Conservation (phyloP, 1,284 basidiomycete species). For the Afroboletus lepidellus region DNA sequence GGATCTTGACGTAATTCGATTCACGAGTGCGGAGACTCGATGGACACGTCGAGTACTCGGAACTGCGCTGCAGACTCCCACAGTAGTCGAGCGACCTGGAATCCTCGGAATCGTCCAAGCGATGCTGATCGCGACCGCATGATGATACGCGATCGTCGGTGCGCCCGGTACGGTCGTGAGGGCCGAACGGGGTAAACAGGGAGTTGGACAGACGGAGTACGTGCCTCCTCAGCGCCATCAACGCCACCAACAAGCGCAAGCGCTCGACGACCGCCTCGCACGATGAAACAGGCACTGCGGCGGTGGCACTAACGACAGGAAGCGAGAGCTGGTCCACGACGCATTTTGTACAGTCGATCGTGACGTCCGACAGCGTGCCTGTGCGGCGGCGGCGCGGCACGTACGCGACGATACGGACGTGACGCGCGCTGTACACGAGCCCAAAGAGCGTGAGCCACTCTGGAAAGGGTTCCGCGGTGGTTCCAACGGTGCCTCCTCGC, state of each 20-base stretch:
- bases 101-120: slow-evolving; percentile 2
- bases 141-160: neutral
- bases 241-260: slow-evolving; percentile 21
- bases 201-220: slow-evolving; percentile 14
- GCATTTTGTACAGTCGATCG: slow-evolving; percentile 13
- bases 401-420: slow-evolving; percentile 22
- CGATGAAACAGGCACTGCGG: neutral
- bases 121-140: neutral
- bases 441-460: slow-evolving; percentile 32
- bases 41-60: slow-evolving; percentile 29
- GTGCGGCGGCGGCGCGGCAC: slow-evolving; percentile 14
- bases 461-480: slow-evolving; percentile 13
- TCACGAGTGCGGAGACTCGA: slow-evolving; percentile 9
- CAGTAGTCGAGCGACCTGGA: slow-evolving; percentile 1
- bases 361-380: neutral
- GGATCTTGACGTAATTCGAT: neutral
- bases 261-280: slow-evolving; percentile 19
- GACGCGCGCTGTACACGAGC: slow-evolving; percentile 20
- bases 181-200: slow-evolving; percentile 8
- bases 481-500: neutral
- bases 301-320: neutral
- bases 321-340: slow-evolving; percentile 26
- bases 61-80: slow-evolving; percentile 7
- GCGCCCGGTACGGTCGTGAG: neutral
- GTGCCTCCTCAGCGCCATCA: slow-evolving; percentile 22